A percentile compares a stretch with the other conserved stretches of the same genome.
These are phyloP conservation scores for Dictyostelium gargantuum DNA, from an alignment of 208 protist species.

Conservation along the genomic window DNA sequence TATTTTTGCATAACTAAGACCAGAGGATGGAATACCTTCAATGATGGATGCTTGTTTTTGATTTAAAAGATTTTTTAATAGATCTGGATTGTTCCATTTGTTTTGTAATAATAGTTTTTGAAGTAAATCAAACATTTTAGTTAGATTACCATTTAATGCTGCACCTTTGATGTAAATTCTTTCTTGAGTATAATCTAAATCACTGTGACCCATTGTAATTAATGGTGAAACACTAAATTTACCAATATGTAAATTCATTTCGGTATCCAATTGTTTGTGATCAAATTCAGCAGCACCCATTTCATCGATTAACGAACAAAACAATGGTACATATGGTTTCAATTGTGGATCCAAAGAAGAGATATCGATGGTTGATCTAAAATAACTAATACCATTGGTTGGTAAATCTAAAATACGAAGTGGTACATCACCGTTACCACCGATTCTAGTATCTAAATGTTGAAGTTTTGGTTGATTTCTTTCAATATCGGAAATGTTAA, in stretches of 20 bases:
- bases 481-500: slow-evolving; percentile 30
- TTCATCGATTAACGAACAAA: slow-evolving; percentile 3
- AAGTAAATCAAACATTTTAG: slow-evolving; percentile 43
- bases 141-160: slow-evolving; percentile 3
- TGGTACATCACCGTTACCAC: not conserved
- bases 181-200: not conserved
- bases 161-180: not conserved
- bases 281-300: slow-evolving; percentile 27
- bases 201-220: not conserved
- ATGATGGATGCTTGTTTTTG: slow-evolving; percentile 25
- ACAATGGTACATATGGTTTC: slow-evolving; percentile 39
- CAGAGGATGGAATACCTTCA: slow-evolving; percentile 20
- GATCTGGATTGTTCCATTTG: slow-evolving; percentile 43
- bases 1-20: slow-evolving; percentile 6
- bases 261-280: slow-evolving; percentile 37
- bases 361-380: slow-evolving; percentile 14
- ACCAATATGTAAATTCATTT: slow-evolving; percentile 33
- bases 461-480: not conserved
- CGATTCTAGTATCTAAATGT: not conserved
- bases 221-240: slow-evolving; percentile 14
- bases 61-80: slow-evolving; percentile 20
- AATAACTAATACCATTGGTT: slow-evolving; percentile 61
- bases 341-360: not conserved
- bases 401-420: slow-evolving; percentile 1
- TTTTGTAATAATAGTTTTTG: not conserved